A percentile compares a stretch with the other conserved stretches of the same genome.
Conservation (phyloP, 495 filamentous ascomycete species). For the Hyphodiscus hymeniophilus region DNA sequence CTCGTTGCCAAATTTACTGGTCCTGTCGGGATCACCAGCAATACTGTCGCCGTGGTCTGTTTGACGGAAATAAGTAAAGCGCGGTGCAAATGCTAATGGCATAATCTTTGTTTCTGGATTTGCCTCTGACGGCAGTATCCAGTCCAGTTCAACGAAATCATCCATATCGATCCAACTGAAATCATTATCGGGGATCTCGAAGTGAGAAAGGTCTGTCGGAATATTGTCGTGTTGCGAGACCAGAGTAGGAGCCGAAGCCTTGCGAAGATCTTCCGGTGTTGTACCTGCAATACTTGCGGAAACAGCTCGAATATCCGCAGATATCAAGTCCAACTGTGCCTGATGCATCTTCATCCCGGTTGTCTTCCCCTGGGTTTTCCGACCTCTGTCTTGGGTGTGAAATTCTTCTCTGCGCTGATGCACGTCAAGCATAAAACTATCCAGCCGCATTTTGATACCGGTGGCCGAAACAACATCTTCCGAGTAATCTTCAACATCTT, state of each 20-base stretch:
- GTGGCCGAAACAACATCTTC: conserved; percentile 82
- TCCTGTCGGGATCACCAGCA: conserved; percentile 58
- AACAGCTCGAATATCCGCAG: conserved; percentile 87
- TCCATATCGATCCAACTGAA: conserved; percentile 98
- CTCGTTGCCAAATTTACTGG: conserved; percentile 84
- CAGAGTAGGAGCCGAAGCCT: conserved; percentile 42
- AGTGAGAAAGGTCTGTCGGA: conserved; percentile 67
- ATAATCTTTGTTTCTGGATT: conserved; percentile 91
- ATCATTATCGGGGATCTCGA: conserved; percentile 91
- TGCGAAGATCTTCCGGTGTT: conserved; percentile 61
- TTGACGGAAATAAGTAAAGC: conserved; percentile 94
- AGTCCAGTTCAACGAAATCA: conserved; percentile 95
- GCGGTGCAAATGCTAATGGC: conserved; percentile 82
- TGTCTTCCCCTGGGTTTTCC: conserved; percentile 65
- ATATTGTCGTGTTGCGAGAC: conserved; percentile 40
- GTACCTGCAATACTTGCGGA: conserved; percentile 84
- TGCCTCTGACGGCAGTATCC: conserved; percentile 83
- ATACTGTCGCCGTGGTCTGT: conserved; percentile 78
- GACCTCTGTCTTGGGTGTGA: conserved; percentile 64
- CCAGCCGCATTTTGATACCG: conserved; percentile 84
- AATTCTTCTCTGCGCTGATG: conserved; percentile 93
- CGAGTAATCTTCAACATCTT: conserved; percentile 79
- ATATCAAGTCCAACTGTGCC: conserved; percentile 83
- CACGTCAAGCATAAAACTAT: conserved; percentile 92
- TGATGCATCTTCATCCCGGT: conserved; percentile 92